phyloP scores from a whole-genome alignment of 139 green algal genomes.

The Chlorella sp. region DNA sequence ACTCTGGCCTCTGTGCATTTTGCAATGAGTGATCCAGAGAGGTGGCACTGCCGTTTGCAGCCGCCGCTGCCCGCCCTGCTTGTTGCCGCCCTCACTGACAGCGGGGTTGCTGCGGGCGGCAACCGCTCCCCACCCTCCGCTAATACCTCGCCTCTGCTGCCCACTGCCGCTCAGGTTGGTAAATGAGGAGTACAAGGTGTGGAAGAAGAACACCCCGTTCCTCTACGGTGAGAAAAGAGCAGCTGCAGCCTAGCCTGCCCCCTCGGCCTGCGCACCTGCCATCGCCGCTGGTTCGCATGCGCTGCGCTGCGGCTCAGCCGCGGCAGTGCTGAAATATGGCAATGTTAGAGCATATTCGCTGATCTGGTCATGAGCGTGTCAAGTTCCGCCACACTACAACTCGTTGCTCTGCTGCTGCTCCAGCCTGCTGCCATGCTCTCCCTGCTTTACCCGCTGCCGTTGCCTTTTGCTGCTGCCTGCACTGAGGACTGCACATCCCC shows the following conservation, averaged over 20 bases:
- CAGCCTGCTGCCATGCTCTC: neutral
- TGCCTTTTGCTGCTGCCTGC: neutral
- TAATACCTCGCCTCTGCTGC: too few species aligned
- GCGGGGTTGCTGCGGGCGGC: too few species aligned
- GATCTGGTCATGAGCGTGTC: neutral
- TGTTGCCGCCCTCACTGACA: neutral
- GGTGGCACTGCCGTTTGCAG: too few species aligned
- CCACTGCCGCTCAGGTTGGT: conserved; percentile 68
- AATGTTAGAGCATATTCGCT: neutral
- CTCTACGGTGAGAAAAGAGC: conserved; percentile 84
- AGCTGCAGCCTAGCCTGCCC: neutral
- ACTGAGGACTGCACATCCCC: neutral
- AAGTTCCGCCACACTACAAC: too few species aligned
- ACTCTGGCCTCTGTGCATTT: too few species aligned
- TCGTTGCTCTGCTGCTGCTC: too few species aligned
- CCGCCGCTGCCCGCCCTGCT: neutral
- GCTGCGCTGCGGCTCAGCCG: neutral
- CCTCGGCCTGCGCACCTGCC: neutral
- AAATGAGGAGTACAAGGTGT: conserved; percentile 99
- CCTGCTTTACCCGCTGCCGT: neutral
- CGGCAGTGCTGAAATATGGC: neutral
- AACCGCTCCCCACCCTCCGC: neutral
- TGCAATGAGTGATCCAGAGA: too few species aligned
- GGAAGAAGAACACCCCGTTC: conserved; percentile 99
- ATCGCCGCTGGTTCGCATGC: neutral